Base-by-base conservation (phyloP, 306 rosid species). In the Purshia tridentata region DNA sequence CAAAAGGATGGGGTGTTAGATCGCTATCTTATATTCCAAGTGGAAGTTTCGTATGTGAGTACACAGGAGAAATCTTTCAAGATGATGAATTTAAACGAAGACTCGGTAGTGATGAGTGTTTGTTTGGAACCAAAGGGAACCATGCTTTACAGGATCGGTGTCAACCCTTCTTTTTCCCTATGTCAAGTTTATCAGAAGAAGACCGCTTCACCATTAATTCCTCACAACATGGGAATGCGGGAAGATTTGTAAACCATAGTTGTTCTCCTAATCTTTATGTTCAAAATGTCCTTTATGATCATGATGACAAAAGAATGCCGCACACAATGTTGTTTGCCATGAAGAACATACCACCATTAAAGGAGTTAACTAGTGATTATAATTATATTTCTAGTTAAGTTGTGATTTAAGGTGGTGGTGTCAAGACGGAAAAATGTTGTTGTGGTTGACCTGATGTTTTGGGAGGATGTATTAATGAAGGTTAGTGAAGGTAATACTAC, bases 231-330 rank as follows among this genome's bases (percentile, higher is more conserved):
- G 97, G 89, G 63, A 91, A 91, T 58, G 88, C 89, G 75, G 97
- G 91, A 69, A 89, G 95, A 76, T 91, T 91, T 74, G 72, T 91
- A 46, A 87, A 84, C 77, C 95, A 89, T 35, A 87, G 97, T 75
- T 79, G 91, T 48, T 87, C 89, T 63, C 97, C 97, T n/a, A 91
- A 91, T 87, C 89, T 91, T 49, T 80, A 78, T 76, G 91, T 89
- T 19, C 92, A 82, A 67, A 78, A 84, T 74, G 87, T 88, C 37
- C 87, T 91, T 35, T 84, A 78, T 76, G 92, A 91, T 81, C 89
- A 88, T 23, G 83, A 82, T 23, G 95, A 91, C 76, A 68, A 19
- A 66, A 82, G 94, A 73, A 82, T 88, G 73, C 97, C 95, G 47
- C 95, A 91, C 72, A 77, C 88, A 29, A 84, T 91, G 92, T 39